Conservation (phyloP, 1,284 basidiomycete species). For the Bondarzewia mesenterica region DNA sequence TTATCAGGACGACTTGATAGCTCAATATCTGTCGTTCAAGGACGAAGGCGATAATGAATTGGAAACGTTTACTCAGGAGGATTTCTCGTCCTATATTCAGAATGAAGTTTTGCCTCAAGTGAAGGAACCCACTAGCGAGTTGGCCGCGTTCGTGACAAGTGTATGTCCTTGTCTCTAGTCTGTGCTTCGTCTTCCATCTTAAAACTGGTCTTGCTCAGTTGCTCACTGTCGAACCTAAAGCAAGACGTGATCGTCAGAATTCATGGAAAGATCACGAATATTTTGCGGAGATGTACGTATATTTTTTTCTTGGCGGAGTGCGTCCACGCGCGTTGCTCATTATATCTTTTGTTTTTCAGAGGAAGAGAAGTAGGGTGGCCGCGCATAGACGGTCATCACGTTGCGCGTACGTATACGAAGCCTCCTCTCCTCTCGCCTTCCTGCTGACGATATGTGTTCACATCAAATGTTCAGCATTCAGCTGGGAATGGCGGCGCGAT, state of each 20-base stretch:
- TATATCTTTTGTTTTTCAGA: neutral
- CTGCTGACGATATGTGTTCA: no score
- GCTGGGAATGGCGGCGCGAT: neutral
- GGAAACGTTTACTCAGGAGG: neutral
- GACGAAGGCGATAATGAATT: neutral
- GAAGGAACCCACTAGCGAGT: neutral
- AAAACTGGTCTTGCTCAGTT: neutral
- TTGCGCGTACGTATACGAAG: neutral
- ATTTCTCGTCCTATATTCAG: neutral
- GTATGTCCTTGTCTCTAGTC: neutral
- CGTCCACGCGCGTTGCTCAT: neutral
- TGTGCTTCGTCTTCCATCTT: neutral
- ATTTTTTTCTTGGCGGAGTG: no score
- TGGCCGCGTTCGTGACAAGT: neutral
- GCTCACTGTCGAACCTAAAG: neutral
- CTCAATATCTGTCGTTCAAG: neutral
- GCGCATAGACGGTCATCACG: neutral
- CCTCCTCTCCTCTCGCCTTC: no score
- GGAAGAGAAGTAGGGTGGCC: neutral
- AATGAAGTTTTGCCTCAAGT: neutral
- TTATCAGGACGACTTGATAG: neutral
- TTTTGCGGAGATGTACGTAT: neutral
- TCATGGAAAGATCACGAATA: neutral
- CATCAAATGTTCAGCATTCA: no score
- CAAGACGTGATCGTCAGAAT: neutral